These are phyloP conservation scores for Picea sitchensis DNA, from an alignment of 75 land plant genomes.

Conservation along the genomic window DNA sequence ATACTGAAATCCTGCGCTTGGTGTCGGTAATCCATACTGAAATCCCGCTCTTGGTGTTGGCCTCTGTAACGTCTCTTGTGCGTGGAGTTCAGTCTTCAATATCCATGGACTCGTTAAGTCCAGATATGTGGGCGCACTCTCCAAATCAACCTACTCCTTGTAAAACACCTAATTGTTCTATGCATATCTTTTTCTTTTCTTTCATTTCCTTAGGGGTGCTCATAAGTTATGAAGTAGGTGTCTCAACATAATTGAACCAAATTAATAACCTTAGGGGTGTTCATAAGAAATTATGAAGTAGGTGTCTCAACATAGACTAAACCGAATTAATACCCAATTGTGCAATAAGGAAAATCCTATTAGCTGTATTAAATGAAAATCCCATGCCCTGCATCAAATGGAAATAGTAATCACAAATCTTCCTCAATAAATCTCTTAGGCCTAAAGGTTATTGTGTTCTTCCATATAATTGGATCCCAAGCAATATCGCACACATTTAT, in stretches of 20 bases:
- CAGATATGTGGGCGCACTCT: too few species aligned
- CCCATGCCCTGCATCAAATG: slow-evolving; percentile 66
- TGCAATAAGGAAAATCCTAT: slow-evolving; percentile 80
- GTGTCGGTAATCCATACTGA: too few species aligned
- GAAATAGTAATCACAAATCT: slow-evolving; percentile 64
- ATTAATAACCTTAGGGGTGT: neutral
- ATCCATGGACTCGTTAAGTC: too few species aligned
- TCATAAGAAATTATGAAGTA: slow-evolving; percentile 84
- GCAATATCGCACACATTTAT: slow-evolving; percentile 84
- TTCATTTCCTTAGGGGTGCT: slow-evolving; percentile 33
- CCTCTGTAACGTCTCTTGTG: too few species aligned
- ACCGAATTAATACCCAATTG: slow-evolving; percentile 35
- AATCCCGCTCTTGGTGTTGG: too few species aligned
- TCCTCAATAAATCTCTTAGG: slow-evolving; percentile 83
- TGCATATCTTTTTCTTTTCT: slow-evolving; percentile 34
- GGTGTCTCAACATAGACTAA: slow-evolving; percentile 59
- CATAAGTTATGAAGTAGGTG: too few species aligned
- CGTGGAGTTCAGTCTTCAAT: too few species aligned
- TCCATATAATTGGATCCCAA: slow-evolving; percentile 69
- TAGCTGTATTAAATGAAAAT: too few species aligned
- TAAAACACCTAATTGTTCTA: too few species aligned
- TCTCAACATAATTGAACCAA: too few species aligned
- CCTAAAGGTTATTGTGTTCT: slow-evolving; percentile 52
- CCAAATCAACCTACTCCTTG: too few species aligned
- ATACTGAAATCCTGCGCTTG: too few species aligned